Percentiles rank a stretch among this genome's conserved stretches.
These are phyloP conservation scores for Trichophaea hybrida DNA, from an alignment of 2,329 filamentous ascomycete species.

Conservation along the genomic window DNA sequence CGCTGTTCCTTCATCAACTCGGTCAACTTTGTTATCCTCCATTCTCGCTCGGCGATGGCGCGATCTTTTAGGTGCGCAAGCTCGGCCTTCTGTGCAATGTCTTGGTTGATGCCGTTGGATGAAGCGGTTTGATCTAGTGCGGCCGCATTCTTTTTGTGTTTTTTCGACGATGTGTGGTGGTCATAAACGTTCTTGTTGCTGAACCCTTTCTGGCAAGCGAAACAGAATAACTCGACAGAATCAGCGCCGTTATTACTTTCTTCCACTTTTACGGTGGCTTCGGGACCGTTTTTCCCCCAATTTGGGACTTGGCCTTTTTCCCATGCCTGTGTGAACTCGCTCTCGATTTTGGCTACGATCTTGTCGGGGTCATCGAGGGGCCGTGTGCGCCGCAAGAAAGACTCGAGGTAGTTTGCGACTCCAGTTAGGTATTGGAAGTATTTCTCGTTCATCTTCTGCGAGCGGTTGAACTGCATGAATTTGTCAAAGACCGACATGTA, in stretches of 20 bases:
- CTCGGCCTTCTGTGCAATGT: slow-evolving; percentile 30
- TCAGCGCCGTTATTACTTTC: not conserved
- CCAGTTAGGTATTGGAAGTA: slow-evolving; percentile 83
- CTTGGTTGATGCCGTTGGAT: slow-evolving; percentile 25
- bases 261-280: slow-evolving; percentile 15
- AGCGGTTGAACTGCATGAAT: slow-evolving; percentile 63
- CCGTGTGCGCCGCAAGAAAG: slow-evolving; percentile 68
- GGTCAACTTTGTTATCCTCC: slow-evolving; percentile 64
- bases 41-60: slow-evolving; percentile 78
- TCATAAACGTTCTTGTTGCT: slow-evolving; percentile 92
- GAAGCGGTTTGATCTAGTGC: slow-evolving; percentile 32
- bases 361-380: slow-evolving; percentile 77
- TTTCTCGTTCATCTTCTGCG: slow-evolving; percentile 77
- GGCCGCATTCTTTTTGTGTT: slow-evolving; percentile 68
- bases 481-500: slow-evolving; percentile 85
- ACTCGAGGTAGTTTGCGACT: slow-evolving; percentile 69
- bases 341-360: slow-evolving; percentile 59
- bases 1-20: slow-evolving; percentile 75
- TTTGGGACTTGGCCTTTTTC: slow-evolving; percentile 58
- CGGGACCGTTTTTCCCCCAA: slow-evolving; percentile 24
- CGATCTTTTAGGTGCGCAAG: slow-evolving; percentile 59
- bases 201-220: slow-evolving; percentile 87
- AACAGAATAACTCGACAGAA: slow-evolving; percentile 57
- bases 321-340: slow-evolving; percentile 77
- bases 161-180: slow-evolving; percentile 75